A percentile compares a stretch with the other conserved stretches of the same genome.
Conservation (phyloP, 2,329 filamentous ascomycete species). For the Diaporthe capsici region DNA sequence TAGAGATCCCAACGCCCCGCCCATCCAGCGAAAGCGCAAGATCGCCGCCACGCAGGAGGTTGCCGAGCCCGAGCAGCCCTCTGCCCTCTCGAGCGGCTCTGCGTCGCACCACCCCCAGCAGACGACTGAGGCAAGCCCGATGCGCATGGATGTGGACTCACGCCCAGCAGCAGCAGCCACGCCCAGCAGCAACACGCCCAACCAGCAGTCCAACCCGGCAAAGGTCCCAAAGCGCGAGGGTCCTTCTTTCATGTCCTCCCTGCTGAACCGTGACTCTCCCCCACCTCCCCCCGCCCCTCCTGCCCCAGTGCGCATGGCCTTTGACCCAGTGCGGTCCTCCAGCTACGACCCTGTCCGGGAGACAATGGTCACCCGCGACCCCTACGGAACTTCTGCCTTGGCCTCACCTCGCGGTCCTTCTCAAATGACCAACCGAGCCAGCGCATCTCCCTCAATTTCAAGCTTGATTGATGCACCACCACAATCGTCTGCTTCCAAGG, state of each 20-base stretch:
- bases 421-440: conserved; percentile 76
- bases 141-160: conserved; percentile 53
- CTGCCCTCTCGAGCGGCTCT: conserved; percentile 42
- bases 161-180: conserved; percentile 43
- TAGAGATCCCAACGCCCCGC: conserved; percentile 70
- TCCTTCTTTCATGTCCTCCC: conserved; percentile 67
- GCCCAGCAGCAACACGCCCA: conserved; percentile 43
- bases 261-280: conserved; percentile 68
- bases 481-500: conserved; percentile 53
- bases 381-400: conserved; percentile 60
- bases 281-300: conserved; percentile 60
- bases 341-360: conserved; percentile 75
- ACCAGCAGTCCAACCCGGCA: conserved; percentile 54
- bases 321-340: conserved; percentile 89
- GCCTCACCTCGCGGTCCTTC: conserved; percentile 65
- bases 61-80: conserved; percentile 48
- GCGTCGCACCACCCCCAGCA: conserved; percentile 54
- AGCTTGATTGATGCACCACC: conserved; percentile 84
- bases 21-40: conserved; percentile 70
- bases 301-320: conserved; percentile 83
- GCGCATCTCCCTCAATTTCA: conserved; percentile 90
- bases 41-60: conserved; percentile 49
- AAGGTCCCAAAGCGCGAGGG: conserved; percentile 67
- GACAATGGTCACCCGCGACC: conserved; percentile 69
- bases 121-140: conserved; percentile 57